Base-by-base conservation (phyloP, 495 filamentous ascomycete species). In the Hypoxylon intermedium region DNA sequence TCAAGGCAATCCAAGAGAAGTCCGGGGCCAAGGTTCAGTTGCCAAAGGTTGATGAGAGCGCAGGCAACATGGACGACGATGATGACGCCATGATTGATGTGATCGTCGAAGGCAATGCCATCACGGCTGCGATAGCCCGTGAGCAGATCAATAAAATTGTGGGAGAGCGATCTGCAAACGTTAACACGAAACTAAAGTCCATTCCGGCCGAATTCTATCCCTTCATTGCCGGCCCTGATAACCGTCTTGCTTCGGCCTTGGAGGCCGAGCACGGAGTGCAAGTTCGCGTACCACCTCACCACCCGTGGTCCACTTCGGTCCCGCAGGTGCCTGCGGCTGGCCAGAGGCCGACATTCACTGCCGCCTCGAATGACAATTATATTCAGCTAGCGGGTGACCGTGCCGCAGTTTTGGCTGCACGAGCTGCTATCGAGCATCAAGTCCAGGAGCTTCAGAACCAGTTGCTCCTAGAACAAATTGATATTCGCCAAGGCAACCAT, bases 191-290 rank as follows among this genome's bases (percentile, higher is more conserved):
- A 30, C 71, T 98, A 57, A 88, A 86, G 72, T 82, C 87, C 12
- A 87, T 97, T 54, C 93, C 93, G 2, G 86, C 93, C 15, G 91
- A 97, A 70, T 95, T 90, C 71, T 99, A 92, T 75, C 95, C 93
- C 11, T 98, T 98, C 78, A 89, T 99, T 71, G 88, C 90, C 19
- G 93, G 93, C 19, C 84, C 89, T 11, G 84, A 93, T 67, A 89
- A 91, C 67, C 76, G 78, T 26, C 77, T 82, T 40, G 75, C 90
- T 57, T 80, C 83, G 34, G 82, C 82, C 31, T 80, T 96, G 31
- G 90, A 97, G 72, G 71, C 76, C 21, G 68, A 77, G 37, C 74
- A 74, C 19, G 85, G 86, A 47, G 75, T 94, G 13, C 87, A 88
- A 68, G 77, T 97, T 28, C 83, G 89, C 43, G 86, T 97, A 38